Conservation (phyloP, 1,284 basidiomycete genomes). For the Trametes pubescens region DNA sequence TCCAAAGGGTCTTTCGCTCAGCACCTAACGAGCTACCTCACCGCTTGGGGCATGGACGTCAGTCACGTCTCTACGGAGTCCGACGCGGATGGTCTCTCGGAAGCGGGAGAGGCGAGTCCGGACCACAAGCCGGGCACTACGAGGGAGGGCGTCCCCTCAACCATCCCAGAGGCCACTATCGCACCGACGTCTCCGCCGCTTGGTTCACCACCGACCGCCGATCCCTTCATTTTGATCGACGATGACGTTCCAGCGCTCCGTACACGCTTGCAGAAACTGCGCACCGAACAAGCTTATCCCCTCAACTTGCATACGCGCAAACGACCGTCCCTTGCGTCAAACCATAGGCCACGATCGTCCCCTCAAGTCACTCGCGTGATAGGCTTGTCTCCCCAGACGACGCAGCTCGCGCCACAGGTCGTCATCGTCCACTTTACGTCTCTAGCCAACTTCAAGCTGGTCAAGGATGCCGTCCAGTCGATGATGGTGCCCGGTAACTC, state of each 20-base stretch:
- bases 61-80: conserved; percentile 78
- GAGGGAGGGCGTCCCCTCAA: conserved; percentile 23
- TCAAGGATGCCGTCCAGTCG: conserved; percentile 86
- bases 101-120: conserved; percentile 25
- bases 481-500: conserved; percentile 59
- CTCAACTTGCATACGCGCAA: conserved; percentile 60
- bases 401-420: conserved; percentile 47
- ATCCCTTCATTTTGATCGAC: conserved; percentile 85
- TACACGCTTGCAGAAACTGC: conserved; percentile 63
- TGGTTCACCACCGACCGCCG: conserved; percentile 21
- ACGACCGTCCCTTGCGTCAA: conserved; percentile 75
- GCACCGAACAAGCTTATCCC: conserved; percentile 61
- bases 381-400: conserved; percentile 43
- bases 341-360: conserved; percentile 80
- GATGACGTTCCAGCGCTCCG: conserved; percentile 10
- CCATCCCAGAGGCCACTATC: conserved; percentile 21
- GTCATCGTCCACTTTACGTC: conserved; percentile 92
- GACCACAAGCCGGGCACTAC: conserved; percentile 23
- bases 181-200: conserved; percentile 20
- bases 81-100: conserved; percentile 51
- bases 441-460: conserved; percentile 85
- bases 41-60: conserved; percentile 94
- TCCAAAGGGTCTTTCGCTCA: conserved; percentile 87
- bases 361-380: conserved; percentile 73
- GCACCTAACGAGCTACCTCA: conserved; percentile 89